Conservation (phyloP, 495 filamentous ascomycete genomes). For the Podospora australis region DNA sequence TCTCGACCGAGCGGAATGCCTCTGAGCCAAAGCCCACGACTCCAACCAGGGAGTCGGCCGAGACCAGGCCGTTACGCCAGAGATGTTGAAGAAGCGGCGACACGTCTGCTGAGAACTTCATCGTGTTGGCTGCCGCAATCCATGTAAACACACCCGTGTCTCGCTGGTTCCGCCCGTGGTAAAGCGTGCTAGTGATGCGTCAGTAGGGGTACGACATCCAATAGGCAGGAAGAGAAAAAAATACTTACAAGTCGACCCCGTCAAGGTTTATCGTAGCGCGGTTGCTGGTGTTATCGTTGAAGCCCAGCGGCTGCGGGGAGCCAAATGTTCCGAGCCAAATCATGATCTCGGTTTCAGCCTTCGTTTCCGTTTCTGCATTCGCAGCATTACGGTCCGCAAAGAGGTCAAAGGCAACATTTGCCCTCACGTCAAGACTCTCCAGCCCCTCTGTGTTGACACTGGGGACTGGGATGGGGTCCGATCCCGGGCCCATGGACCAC, state of each 20-base stretch:
- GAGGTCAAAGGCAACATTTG: slow-evolving; percentile 29
- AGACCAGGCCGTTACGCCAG: slow-evolving; percentile 22
- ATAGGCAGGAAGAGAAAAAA: not conserved
- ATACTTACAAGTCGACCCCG: slow-evolving; percentile 21
- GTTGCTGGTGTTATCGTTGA: slow-evolving; percentile 4
- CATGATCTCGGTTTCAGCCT: slow-evolving; percentile 28
- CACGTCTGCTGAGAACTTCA: slow-evolving; percentile 21
- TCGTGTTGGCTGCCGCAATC: slow-evolving; percentile 14
- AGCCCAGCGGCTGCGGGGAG: slow-evolving; percentile 19
- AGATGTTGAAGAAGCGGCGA: slow-evolving; percentile 24
- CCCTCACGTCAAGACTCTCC: slow-evolving; percentile 9
- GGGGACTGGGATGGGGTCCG: slow-evolving; percentile 11
- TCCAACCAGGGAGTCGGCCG: slow-evolving; percentile 17
- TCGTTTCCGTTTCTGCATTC: slow-evolving; percentile 13
- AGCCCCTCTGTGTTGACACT: slow-evolving; percentile 16
- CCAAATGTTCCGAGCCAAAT: slow-evolving; percentile 25
- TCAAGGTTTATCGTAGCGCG: slow-evolving; percentile 6
- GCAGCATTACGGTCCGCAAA: slow-evolving; percentile 22
- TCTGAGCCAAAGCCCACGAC: slow-evolving; percentile 24
- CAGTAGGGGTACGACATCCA: too few relatives aligned
- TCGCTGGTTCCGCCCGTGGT: slow-evolving; percentile 21
- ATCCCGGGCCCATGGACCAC: slow-evolving; percentile 29
- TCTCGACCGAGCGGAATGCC: slow-evolving; percentile 19
- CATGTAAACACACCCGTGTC: slow-evolving; percentile 25
- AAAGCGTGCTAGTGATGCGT: slow-evolving; percentile 14